A percentile compares a stretch with the other conserved stretches of the same genome.
phyloP scores from a whole-genome alignment of 306 rosid species.

The Ormosia emarginata region DNA sequence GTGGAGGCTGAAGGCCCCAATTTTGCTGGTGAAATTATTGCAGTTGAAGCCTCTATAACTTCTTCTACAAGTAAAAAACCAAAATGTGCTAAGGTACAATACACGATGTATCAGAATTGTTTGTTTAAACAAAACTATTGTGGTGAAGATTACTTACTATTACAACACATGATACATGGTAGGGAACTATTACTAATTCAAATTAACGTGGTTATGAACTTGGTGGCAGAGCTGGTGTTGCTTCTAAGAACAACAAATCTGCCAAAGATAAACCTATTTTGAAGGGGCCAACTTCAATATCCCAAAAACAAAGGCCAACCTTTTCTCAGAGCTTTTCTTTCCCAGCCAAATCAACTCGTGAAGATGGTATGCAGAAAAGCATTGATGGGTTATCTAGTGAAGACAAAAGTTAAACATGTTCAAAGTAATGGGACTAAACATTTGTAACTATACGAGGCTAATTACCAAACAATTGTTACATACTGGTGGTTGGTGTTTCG shows the following conservation, averaged over 20 bases:
- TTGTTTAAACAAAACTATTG: neutral
- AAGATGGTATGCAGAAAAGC: conserved; percentile 64
- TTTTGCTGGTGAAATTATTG: conserved; percentile 32
- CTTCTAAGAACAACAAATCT: conserved; percentile 53
- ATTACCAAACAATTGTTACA: too few species aligned
- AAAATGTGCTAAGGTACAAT: conserved; percentile 57
- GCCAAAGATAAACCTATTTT: conserved; percentile 52
- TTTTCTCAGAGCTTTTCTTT: conserved; percentile 85
- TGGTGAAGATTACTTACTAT: neutral
- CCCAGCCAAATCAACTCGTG: conserved; percentile 51
- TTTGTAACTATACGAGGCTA: too few species aligned
- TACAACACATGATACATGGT: neutral
- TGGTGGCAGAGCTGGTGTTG: too few species aligned
- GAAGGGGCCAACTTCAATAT: conserved; percentile 35
- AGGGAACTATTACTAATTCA: conserved; percentile 11
- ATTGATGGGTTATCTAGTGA: conserved; percentile 49
- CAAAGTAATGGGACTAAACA: conserved; percentile 40
- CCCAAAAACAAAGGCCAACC: conserved; percentile 43
- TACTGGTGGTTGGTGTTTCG: too few species aligned
- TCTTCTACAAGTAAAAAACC: conserved; percentile 40
- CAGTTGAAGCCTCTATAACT: conserved; percentile 41
- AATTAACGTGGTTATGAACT: conserved; percentile 47
- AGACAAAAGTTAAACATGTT: conserved; percentile 33
- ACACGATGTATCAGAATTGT: neutral
- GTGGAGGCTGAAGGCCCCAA: conserved; percentile 31